These are phyloP conservation scores for Mycocentrospora acerina DNA, from an alignment of 2,329 filamentous ascomycete species.

Conservation along the genomic window DNA sequence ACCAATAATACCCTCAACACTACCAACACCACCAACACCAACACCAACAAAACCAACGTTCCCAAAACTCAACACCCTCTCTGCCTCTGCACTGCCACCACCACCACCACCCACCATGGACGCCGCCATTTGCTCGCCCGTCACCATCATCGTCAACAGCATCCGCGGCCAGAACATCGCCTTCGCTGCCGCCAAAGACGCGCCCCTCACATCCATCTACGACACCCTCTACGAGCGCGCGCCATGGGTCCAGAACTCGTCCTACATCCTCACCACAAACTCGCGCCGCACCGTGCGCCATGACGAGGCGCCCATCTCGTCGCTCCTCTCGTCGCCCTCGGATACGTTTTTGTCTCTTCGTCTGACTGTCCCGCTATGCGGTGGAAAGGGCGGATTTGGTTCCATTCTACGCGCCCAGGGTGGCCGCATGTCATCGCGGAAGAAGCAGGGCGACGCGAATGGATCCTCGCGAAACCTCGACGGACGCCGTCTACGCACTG, in stretches of 20 bases:
- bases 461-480: conserved; percentile 92
- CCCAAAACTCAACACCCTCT: too few species aligned
- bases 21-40: conserved; percentile 3
- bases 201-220: conserved; percentile 74
- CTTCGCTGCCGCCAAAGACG: conserved; percentile 65
- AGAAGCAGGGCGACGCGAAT: conserved; percentile 84
- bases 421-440: conserved; percentile 95
- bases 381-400: conserved; percentile 97
- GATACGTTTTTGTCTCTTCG: conserved; percentile 80
- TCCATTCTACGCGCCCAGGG: conserved; percentile 95
- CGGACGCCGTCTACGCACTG: conserved; percentile 83
- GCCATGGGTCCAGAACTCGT: conserved; percentile 55
- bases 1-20: too few species aligned
- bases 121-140: conserved; percentile 21
- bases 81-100: background rate
- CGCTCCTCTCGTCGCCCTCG: conserved; percentile 57
- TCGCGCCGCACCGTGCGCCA: conserved; percentile 69
- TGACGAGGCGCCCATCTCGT: conserved; percentile 59
- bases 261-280: conserved; percentile 78
- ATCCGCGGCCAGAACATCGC: conserved; percentile 83
- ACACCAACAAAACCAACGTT: background rate
- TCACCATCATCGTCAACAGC: conserved; percentile 72
- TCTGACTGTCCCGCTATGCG: conserved; percentile 75
- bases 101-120: conserved; percentile 22
- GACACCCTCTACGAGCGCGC: conserved; percentile 61